Base-by-base conservation (phyloP, 2,329 filamentous ascomycete species). In the Fusarium albosuccineum region DNA sequence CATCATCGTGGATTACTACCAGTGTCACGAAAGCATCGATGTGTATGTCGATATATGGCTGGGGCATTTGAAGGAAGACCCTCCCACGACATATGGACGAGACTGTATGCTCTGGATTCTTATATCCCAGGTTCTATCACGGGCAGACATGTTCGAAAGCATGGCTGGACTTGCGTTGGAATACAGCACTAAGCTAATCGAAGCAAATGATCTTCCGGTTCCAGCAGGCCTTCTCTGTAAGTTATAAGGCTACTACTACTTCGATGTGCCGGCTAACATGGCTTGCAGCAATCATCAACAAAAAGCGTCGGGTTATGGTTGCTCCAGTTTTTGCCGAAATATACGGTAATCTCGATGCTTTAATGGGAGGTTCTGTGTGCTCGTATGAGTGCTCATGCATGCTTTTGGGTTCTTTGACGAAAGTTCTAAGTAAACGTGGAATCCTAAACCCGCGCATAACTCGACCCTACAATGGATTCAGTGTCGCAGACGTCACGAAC, bases 1-100 rank as follows among this genome's bases (percentile, higher is more conserved):
- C 0, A 68, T 71, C 8, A 36, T 76, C 7, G 66, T 75, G 0
- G 59, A 76, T 9, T 72, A 74, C 26, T 75, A 72, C 10, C 44
- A 71, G 3, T 75, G 70, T n/a, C 57, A 70, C 6, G 75, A 76
- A 4, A 41, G 27, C 2, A 4, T 66, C 0, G 66, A 72, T 1
- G 0, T 49, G 3, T 53, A 64, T 14, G 16, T 13, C 1, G 34
- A 42, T 0, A n/a, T 57, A 0, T 75, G 71, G 74, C 39, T 75
- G 1, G 9, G 14, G 2, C 1, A 1, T 4, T 5, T 54, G 33
- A 14, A 2, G 1, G 29, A 33, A 6, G 29, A 33, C 10, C 29
- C 10, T 10, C 29, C 29, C 10, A 33, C 29, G 29, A 10, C 6
- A 33, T 65, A 60, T 27, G 48, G 55, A 6, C 40, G 57, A 14